These are phyloP conservation scores for Tricholoma sp. DNA, from an alignment of 768 basidiomycete genomes.

Conservation along the genomic window DNA sequence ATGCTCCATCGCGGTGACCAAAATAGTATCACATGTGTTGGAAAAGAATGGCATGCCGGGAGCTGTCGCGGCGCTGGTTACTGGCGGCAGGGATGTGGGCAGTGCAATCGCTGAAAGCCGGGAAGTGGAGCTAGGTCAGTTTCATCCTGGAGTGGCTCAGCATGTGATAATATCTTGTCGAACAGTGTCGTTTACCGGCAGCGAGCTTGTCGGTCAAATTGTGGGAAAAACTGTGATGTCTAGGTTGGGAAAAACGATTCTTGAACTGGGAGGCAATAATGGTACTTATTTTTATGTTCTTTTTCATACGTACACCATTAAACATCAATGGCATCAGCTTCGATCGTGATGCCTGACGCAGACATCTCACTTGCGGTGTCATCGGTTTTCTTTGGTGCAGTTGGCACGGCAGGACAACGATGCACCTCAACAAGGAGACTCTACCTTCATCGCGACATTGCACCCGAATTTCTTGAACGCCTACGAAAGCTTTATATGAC, in stretches of 20 bases:
- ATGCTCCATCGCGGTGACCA: constrained; percentile 87
- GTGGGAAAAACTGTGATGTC: constrained; percentile 88
- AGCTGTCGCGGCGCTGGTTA: constrained; percentile 77
- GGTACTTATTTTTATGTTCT: constrained; percentile 39
- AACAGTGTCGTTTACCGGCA: constrained; percentile 98
- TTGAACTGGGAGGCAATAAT: constrained; percentile 96
- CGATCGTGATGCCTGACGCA: constrained; percentile 91
- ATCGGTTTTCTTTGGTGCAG: constrained; percentile 89
- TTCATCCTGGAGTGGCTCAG: constrained; percentile 3
- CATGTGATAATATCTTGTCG: constrained; percentile 5
- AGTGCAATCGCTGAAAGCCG: constrained; percentile 69
- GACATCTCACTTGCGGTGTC: constrained; percentile 87
- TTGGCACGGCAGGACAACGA: constrained; percentile 70
- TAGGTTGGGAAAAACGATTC: constrained; percentile 83
- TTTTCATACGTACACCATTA: constrained; percentile 7
- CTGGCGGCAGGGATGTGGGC: constrained; percentile 78
- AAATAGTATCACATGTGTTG: constrained; percentile 75
- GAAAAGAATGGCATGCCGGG: constrained; percentile 81
- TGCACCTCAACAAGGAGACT: constrained; percentile 93
- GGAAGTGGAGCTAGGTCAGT: constrained; percentile 70
- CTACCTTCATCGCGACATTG: constrained; percentile 80
- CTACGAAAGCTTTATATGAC: constrained; percentile 71
- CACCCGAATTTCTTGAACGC: constrained; percentile 67
- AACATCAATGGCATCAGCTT: constrained; percentile 40
- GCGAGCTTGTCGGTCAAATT: constrained; percentile 78